Evolutionary conservation across 164 flowering plant species (phyloP).

Genomic region (Taxillus chinensis): DNA sequence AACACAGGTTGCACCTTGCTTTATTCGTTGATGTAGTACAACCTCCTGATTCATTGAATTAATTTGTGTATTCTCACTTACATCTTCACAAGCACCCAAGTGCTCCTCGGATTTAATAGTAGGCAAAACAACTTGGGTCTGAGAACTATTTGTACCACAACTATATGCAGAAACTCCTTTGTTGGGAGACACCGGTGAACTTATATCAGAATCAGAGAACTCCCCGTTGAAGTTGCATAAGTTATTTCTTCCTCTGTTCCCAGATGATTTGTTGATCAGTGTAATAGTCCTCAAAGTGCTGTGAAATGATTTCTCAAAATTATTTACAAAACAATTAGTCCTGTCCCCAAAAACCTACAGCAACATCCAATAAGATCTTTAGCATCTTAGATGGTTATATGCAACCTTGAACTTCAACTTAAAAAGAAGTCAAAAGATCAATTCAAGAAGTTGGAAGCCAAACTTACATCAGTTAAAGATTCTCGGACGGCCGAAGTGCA

Average conservation of each 20-base stretch:
- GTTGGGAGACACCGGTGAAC: constrained; percentile 1
- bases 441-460: constrained; percentile 10
- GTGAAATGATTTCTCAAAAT: constrained; percentile 73
- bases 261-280: constrained; percentile 33
- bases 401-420: too few species aligned
- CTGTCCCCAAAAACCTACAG: constrained; percentile 74
- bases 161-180: not conserved
- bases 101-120: not conserved
- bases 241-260: constrained; percentile 9
- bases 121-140: constrained; percentile 7
- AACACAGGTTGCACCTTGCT: constrained; percentile 26
- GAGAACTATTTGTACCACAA: constrained; percentile 6
- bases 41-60: constrained; percentile 25
- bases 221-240: not conserved
- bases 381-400: too few species aligned
- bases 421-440: not conserved
- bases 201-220: constrained; percentile 3
- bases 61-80: too few species aligned
- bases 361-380: not conserved
- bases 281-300: constrained; percentile 74
- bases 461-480: constrained; percentile 81
- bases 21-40: constrained; percentile 19
- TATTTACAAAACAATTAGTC: constrained; percentile 48
- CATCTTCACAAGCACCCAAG: constrained; percentile 13
- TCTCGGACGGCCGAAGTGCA: constrained; percentile 71